phyloP scores from a whole-genome alignment of 129 eudicot species.

The Saussurea involucrata region DNA sequence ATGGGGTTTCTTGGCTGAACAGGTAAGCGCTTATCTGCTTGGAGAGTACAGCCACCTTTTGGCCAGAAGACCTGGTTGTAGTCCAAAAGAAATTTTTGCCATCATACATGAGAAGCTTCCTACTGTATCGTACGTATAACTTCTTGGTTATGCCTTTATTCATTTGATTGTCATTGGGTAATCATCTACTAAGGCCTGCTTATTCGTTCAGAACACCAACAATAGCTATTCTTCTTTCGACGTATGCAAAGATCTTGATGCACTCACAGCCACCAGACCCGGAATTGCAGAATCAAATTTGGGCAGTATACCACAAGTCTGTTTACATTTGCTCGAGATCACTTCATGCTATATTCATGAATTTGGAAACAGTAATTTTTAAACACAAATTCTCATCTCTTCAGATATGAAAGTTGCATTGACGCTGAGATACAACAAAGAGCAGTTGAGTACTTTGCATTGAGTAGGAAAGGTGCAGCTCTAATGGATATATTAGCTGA shows the following conservation, averaged over 20 bases:
- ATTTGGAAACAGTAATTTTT: slow-evolving; percentile 1
- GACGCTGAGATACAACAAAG: slow-evolving; percentile 99
- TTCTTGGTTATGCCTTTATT: neutral
- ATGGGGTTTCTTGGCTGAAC: slow-evolving; percentile 21
- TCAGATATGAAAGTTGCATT: slow-evolving; percentile 91
- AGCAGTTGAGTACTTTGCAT: slow-evolving; percentile 83
- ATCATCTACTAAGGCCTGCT: slow-evolving; percentile 6
- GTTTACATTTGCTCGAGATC: slow-evolving; percentile 19
- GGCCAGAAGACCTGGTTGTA: slow-evolving; percentile 91
- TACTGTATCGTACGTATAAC: slow-evolving; percentile 76
- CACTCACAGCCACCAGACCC: slow-evolving; percentile 86
- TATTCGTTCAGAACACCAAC: slow-evolving; percentile 73
- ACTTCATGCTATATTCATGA: neutral
- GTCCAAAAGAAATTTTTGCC: slow-evolving; percentile 82
- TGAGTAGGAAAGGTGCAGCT: slow-evolving; percentile 92
- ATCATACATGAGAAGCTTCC: slow-evolving; percentile 94
- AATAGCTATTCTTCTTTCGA: slow-evolving; percentile 82
- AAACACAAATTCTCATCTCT: slow-evolving; percentile 1
- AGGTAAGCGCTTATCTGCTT: slow-evolving; percentile 95
- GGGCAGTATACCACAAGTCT: slow-evolving; percentile 90
- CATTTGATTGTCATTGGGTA: neutral
- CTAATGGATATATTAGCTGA: slow-evolving; percentile 91
- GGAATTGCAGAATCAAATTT: slow-evolving; percentile 84
- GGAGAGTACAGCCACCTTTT: slow-evolving; percentile 98
- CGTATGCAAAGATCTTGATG: slow-evolving; percentile 95